These are phyloP conservation scores for Lolium perenne DNA, from an alignment of 176 grass and related monocot species.

Conservation along the genomic window DNA sequence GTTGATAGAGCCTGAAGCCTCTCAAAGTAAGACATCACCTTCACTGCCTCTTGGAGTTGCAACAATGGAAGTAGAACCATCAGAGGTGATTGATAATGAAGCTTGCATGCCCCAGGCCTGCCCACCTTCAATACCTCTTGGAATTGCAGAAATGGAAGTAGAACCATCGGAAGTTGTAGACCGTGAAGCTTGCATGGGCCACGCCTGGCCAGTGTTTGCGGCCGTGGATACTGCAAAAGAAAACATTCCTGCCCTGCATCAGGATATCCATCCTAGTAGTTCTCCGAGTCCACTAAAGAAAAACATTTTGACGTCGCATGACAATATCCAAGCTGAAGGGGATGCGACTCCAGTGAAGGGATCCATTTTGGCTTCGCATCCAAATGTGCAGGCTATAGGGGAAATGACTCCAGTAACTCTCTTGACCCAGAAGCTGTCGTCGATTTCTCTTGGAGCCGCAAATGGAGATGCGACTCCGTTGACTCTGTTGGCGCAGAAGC, in stretches of 20 bases:
- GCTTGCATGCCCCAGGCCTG: neutral
- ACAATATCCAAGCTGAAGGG: slow-evolving; percentile 32
- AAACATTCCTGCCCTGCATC: slow-evolving; percentile 39
- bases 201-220: neutral
- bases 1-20: slow-evolving; percentile 4
- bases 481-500: slow-evolving; percentile 32
- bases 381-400: slow-evolving; percentile 18
- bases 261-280: slow-evolving; percentile 26
- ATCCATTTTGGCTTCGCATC: neutral
- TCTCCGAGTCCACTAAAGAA: neutral
- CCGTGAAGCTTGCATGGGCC: neutral
- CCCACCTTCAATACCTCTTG: neutral
- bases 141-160: neutral
- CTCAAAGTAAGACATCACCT: too few species aligned
- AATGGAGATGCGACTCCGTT: slow-evolving; percentile 3
- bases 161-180: neutral
- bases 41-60: neutral
- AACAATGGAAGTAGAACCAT: neutral
- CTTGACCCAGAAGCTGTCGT: slow-evolving; percentile 45
- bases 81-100: slow-evolving; percentile 1
- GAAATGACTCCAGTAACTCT: slow-evolving; percentile 9
- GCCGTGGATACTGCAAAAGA: slow-evolving; percentile 33
- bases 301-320: neutral
- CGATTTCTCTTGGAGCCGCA: slow-evolving; percentile 5
- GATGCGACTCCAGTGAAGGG: slow-evolving; percentile 14